These are phyloP conservation scores for Phytophthora aleatoria DNA, from an alignment of 352 stramenopile species.

Conservation along the genomic window DNA sequence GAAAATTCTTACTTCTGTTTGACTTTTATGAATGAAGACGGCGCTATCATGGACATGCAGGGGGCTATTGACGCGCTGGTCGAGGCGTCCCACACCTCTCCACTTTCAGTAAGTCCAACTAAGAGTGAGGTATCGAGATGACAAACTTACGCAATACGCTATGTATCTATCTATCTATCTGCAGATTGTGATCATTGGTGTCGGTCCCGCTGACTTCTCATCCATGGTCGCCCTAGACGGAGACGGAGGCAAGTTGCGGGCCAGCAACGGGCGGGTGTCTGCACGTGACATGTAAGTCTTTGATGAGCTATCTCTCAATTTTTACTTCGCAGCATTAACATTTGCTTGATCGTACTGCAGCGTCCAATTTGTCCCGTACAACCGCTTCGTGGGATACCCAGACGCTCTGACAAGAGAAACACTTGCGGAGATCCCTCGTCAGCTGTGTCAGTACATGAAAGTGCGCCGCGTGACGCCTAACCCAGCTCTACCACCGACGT, in stretches of 20 bases:
- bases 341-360: conserved; percentile 25
- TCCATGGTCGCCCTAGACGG: conserved; percentile 71
- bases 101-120: conserved; percentile 43
- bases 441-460: conserved; percentile 84
- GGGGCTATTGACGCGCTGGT: conserved; percentile 62
- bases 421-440: conserved; percentile 72
- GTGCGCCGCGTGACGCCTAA: conserved; percentile 61
- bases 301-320: neutral
- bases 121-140: neutral
- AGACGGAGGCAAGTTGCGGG: conserved; percentile 57
- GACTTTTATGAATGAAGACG: conserved; percentile 42
- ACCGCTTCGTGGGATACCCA: conserved; percentile 48
- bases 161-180: neutral
- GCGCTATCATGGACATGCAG: conserved; percentile 90
- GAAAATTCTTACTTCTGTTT: neutral
- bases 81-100: conserved; percentile 53
- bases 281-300: conserved; percentile 63
- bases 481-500: conserved; percentile 49
- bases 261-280: conserved; percentile 39
- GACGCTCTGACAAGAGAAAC: conserved; percentile 54
- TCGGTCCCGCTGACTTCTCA: conserved; percentile 72
- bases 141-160: conserved; percentile 6
- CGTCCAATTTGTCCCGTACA: conserved; percentile 74
- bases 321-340: neutral
- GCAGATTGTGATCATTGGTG: conserved; percentile 80